Conservation (phyloP, 345 rosid species). For the Citrus mangshanensis region DNA sequence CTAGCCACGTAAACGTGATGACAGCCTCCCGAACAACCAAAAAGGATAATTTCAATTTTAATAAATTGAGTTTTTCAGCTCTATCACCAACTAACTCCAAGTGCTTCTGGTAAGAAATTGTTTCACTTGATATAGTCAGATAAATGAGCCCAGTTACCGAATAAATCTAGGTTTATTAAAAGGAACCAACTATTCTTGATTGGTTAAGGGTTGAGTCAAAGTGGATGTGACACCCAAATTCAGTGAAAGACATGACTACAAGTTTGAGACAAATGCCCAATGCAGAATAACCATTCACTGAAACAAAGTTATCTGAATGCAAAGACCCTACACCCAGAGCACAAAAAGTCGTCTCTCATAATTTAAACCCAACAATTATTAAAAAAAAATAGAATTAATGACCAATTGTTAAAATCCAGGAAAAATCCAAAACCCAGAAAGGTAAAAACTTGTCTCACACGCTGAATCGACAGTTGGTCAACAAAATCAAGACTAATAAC, state of each 20-base stretch:
- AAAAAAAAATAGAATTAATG: neutral
- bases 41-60: no score
- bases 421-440: constrained; percentile 7
- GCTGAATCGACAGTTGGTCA: neutral
- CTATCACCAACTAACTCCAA: neutral
- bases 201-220: neutral
- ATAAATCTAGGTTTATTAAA: neutral
- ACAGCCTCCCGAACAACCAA: constrained; percentile 1
- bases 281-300: neutral
- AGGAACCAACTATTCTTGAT: neutral
- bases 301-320: neutral
- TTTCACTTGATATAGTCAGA: neutral
- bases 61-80: constrained; percentile 4
- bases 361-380: neutral
- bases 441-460: neutral
- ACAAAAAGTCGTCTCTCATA: neutral
- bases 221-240: neutral
- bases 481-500: neutral
- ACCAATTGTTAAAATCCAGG: neutral
- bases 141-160: neutral
- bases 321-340: neutral
- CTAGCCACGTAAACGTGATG: neutral
- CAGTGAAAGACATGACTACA: neutral
- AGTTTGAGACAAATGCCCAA: neutral
- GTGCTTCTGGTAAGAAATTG: neutral